Percentiles rank a stretch among this genome's conserved stretches.
phyloP scores from a whole-genome alignment of 352 stramenopile genomes.

The Achlya hypogyna region DNA sequence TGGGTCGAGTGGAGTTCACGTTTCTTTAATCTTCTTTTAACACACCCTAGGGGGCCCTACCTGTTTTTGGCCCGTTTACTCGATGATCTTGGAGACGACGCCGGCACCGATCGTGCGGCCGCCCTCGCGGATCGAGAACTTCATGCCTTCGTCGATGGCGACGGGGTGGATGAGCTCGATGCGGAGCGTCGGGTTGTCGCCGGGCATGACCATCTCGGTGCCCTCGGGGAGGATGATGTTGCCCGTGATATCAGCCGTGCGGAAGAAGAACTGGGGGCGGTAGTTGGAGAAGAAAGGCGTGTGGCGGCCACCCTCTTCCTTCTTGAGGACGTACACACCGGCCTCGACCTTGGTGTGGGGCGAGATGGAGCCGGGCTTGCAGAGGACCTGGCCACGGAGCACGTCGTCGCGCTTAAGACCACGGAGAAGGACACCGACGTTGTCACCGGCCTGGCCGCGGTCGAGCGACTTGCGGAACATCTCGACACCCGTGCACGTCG shows the following conservation, averaged over 20 bases:
- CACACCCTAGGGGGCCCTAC: too few species aligned
- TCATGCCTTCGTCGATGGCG: constrained; percentile 86
- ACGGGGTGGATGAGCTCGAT: constrained; percentile 90
- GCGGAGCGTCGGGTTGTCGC: constrained; percentile 91
- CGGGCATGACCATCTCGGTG: constrained; percentile 93
- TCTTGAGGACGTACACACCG: constrained; percentile 93
- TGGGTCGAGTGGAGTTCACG: too few species aligned
- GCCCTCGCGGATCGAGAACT: constrained; percentile 95
- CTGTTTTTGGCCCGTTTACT: too few species aligned
- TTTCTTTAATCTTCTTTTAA: too few species aligned
- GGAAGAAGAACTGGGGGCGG: constrained; percentile 96
- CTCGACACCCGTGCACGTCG: constrained; percentile 85
- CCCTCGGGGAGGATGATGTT: constrained; percentile 77
- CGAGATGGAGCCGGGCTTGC: constrained; percentile 80
- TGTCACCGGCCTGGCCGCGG: constrained; percentile 91
- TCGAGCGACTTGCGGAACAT: constrained; percentile 97
- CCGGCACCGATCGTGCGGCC: constrained; percentile 93
- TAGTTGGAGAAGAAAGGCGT: constrained; percentile 97
- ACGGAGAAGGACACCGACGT: constrained; percentile 90
- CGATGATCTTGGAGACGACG: constrained; percentile 87
- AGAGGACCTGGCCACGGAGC: constrained; percentile 81
- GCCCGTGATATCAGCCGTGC: constrained; percentile 93
- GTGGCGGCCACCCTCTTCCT: constrained; percentile 95
- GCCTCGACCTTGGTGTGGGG: constrained; percentile 91
- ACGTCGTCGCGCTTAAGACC: constrained; percentile 94